Percentiles rank a stretch among this genome's conserved stretches.
phyloP scores from a whole-genome alignment of 805 yeast species.

The Metschnikowia lochheadii region DNA sequence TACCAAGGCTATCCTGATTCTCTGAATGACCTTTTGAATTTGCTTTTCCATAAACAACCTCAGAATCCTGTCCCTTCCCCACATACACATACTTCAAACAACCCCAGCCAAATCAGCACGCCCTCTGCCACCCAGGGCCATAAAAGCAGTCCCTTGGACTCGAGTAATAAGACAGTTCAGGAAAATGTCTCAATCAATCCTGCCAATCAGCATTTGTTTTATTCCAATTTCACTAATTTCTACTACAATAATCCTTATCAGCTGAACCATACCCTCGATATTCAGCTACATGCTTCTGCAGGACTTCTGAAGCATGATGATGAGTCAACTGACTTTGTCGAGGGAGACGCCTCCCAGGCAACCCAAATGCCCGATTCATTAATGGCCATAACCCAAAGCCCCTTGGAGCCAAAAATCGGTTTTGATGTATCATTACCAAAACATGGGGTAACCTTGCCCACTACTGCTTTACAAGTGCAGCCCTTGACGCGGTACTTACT shows the following conservation, averaged over 20 bases:
- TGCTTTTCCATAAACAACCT: constrained; percentile 47
- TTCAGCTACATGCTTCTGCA: constrained; percentile 41
- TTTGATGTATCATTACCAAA: constrained; percentile 35
- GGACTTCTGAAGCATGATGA: constrained; percentile 22
- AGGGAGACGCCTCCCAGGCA: constrained; percentile 27
- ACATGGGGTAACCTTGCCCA: constrained; percentile 40
- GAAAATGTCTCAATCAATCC: constrained; percentile 26
- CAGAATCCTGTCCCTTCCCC: constrained; percentile 1
- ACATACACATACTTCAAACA: constrained; percentile 2
- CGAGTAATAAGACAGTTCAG: constrained; percentile 3
- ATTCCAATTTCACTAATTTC: constrained; percentile 37
- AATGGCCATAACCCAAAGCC: constrained; percentile 47
- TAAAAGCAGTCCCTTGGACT: constrained; percentile 3
- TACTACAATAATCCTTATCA: constrained; percentile 39
- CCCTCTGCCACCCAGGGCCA: constrained; percentile 3
- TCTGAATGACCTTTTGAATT: constrained; percentile 47
- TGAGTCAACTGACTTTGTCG: constrained; percentile 31
- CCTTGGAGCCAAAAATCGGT: constrained; percentile 38
- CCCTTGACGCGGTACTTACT: constrained; percentile 71
- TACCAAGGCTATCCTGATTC: constrained; percentile 14
- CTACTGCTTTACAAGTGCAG: constrained; percentile 57
- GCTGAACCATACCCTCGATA: constrained; percentile 35
- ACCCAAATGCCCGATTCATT: constrained; percentile 51
- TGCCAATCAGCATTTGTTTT: constrained; percentile 33
- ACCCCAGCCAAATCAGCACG: constrained; percentile 4